Evolutionary conservation across 1,139 yeast genomes (phyloP).

Genomic region (Suhomyces maxii): DNA sequence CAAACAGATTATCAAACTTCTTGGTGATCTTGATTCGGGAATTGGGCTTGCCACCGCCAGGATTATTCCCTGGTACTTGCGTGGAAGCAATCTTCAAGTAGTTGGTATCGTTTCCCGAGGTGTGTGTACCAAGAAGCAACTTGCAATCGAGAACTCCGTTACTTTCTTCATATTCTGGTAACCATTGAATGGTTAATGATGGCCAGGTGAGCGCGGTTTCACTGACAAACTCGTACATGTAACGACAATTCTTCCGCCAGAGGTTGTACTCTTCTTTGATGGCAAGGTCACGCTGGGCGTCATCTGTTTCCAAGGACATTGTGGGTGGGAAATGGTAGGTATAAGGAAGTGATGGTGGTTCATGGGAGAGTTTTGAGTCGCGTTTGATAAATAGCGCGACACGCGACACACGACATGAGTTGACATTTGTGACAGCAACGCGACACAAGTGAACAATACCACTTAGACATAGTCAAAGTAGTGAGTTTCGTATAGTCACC

Average conservation of each 20-base stretch:
- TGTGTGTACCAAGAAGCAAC: constrained; percentile 80
- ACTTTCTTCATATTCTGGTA: constrained; percentile 46
- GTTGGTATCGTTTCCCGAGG: constrained; percentile 77
- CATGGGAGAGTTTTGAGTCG: neutral
- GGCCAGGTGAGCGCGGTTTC: constrained; percentile 84
- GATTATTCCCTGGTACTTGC: constrained; percentile 53
- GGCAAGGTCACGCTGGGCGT: constrained; percentile 36
- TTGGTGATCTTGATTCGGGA: constrained; percentile 63
- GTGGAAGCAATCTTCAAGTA: constrained; percentile 75
- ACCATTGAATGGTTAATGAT: constrained; percentile 74
- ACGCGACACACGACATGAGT: no score
- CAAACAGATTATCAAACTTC: constrained; percentile 54
- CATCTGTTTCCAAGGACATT: constrained; percentile 14
- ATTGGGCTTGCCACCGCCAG: constrained; percentile 28
- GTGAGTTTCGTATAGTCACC: no score
- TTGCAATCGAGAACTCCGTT: constrained; percentile 41
- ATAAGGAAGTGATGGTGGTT: neutral
- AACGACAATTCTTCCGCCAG: constrained; percentile 79
- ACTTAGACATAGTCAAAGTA: no score
- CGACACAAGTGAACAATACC: no score
- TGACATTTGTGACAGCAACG: neutral
- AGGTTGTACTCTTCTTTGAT: constrained; percentile 70
- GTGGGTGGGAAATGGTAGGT: constrained; percentile 39
- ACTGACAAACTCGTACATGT: constrained; percentile 77
- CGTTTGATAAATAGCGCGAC: neutral